Evolutionary conservation across 208 protist species (phyloP).

Genomic region (Vickermania ingenoplastis): DNA sequence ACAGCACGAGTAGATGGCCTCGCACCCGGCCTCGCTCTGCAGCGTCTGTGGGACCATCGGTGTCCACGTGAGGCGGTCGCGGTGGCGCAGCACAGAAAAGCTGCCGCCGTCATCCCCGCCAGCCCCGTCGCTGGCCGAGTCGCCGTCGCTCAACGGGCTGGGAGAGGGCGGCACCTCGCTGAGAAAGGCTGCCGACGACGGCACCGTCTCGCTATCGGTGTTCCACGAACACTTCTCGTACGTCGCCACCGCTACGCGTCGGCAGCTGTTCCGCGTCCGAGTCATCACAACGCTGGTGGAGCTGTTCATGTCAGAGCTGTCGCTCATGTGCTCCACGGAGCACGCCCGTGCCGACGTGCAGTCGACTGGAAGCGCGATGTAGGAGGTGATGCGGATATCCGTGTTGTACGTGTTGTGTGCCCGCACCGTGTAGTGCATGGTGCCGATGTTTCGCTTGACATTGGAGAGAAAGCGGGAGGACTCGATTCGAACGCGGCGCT

Average conservation of each 20-base stretch:
- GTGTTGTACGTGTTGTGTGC: conserved; percentile 78
- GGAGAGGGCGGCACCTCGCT: neutral
- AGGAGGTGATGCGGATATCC: conserved; percentile 77
- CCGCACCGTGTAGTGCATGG: conserved; percentile 50
- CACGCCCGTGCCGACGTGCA: conserved; percentile 13
- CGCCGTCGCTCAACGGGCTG: conserved; percentile 6
- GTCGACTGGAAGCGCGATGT: conserved; percentile 29
- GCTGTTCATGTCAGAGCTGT: conserved; percentile 49
- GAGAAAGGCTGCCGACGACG: neutral
- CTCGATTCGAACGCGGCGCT: conserved; percentile 71
- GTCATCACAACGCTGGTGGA: conserved; percentile 58
- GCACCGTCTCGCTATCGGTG: neutral
- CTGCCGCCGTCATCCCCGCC: neutral
- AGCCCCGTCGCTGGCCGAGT: neutral
- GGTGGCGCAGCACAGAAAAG: neutral
- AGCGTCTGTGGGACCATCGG: conserved; percentile 7
- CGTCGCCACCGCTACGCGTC: conserved; percentile 55
- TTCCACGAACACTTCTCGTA: conserved; percentile 36
- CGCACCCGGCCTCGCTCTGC: conserved; percentile 51
- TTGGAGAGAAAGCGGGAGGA: conserved; percentile 59
- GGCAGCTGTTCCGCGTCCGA: conserved; percentile 79
- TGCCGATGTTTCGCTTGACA: conserved; percentile 55
- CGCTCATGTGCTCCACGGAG: conserved; percentile 54
- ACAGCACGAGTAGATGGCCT: conserved; percentile 72
- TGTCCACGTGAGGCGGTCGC: conserved; percentile 9